Evolutionary conservation across 108 stramenopile species (phyloP), one percentile per base, ranked within the genome.

Genomic region (Stephanodiscus triporus): DNA sequence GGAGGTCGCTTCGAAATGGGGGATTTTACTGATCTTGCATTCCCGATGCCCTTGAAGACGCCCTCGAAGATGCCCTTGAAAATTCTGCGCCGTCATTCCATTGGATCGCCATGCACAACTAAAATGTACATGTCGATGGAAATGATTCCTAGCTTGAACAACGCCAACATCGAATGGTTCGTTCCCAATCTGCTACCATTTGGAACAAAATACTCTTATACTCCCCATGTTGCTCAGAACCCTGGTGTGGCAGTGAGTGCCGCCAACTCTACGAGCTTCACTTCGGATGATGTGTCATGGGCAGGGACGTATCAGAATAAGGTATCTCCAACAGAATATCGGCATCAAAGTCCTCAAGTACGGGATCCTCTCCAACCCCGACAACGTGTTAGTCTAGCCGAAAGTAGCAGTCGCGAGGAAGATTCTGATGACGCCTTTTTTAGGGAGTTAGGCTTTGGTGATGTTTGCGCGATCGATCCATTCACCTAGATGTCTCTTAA

Each of bases 211-310:
- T 22, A 26, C 53, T 53, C 51, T 1, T 1, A 42, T 42, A 42
- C 9, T 9, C 40, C 51, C 1, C 13, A 30, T 58, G 29, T 34
- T 2, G 32, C 32, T 5, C 32, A 34, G 2, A 34, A 4, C 10
- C 57, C 29, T 9, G 14, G 32, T 29, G 13, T 14, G 29, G 29
- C 30, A 58, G 29, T 58, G 29, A 58, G 29, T 53, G 20, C 20
- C 57, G 17, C 57, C 2, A 58, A 58, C 27, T 17, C 57, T 10
- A 58, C 29, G 30, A 37, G 58, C 5, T 17, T 59, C 13, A 19
- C 58, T 59, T 36, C 58, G 30, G 4, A 59, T 59, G 30, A 59
- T 17, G 30, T 37, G 58, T 59, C 30, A 37, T 34, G 30, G 9
- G 30, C 16, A 36, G 58, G 27, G 24, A 54, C 2, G 53, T 26